Evolutionary conservation across 306 rosid genomes (phyloP).

Genomic region (Crotalaria pallida): DNA sequence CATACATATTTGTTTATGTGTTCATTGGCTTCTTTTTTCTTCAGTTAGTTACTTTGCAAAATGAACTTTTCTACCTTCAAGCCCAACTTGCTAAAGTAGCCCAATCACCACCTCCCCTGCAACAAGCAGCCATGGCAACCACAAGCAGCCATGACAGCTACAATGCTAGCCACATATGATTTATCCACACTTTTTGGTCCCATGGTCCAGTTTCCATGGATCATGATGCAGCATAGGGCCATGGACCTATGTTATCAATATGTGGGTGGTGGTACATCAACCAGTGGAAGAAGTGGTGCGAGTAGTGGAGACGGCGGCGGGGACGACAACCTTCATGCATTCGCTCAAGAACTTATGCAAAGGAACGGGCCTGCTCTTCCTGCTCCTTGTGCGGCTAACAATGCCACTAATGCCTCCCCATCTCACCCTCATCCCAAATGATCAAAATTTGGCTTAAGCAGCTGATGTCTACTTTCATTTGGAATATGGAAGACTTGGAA

Average conservation of each 20-base stretch:
- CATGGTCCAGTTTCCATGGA: slow-evolving; percentile 63
- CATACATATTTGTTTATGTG: neutral
- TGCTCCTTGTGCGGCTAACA: slow-evolving; percentile 33
- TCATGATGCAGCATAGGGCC: slow-evolving; percentile 45
- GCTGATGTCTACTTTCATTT: slow-evolving; percentile 35
- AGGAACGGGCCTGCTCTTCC: slow-evolving; percentile 43
- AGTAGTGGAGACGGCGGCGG: no score
- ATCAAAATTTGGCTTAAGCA: slow-evolving; percentile 22
- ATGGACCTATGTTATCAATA: slow-evolving; percentile 39
- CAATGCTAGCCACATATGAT: slow-evolving; percentile 50
- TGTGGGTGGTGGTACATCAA: slow-evolving; percentile 25
- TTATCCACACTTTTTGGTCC: slow-evolving; percentile 87
- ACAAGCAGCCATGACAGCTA: neutral
- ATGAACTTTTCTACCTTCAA: slow-evolving; percentile 82
- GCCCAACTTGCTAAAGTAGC: slow-evolving; percentile 73
- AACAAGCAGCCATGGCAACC: slow-evolving; percentile 30
- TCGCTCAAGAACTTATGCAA: slow-evolving; percentile 65
- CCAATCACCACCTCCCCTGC: slow-evolving; percentile 47
- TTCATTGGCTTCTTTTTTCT: neutral
- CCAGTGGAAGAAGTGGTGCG: slow-evolving; percentile 7
- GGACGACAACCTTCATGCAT: slow-evolving; percentile 59
- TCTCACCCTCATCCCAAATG: slow-evolving; percentile 51
- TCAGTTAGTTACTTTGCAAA: slow-evolving; percentile 80
- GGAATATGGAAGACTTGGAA: slow-evolving; percentile 20
- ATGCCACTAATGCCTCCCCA: slow-evolving; percentile 43